Percentiles rank a stretch among this genome's conserved stretches.
phyloP scores from a whole-genome alignment of 129 eudicot species.

The Lactuca saligna region DNA sequence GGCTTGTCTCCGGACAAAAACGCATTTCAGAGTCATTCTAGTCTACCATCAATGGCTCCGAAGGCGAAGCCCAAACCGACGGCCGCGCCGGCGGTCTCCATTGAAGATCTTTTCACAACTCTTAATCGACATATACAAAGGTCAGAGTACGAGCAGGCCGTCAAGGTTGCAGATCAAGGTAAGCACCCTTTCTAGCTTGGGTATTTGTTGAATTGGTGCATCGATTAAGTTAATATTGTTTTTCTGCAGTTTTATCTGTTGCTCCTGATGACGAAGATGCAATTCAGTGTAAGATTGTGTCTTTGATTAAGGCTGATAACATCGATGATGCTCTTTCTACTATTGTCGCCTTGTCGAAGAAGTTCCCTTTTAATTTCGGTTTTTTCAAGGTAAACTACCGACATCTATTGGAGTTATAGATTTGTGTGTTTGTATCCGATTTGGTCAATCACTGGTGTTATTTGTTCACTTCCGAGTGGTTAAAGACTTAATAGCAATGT shows the following conservation, averaged over 20 bases:
- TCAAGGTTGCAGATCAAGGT: conserved; percentile 91
- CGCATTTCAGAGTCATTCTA: conserved; percentile 7
- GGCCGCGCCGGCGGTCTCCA: conserved; percentile 41
- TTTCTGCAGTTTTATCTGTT: conserved; percentile 52
- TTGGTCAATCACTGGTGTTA: conserved; percentile 6
- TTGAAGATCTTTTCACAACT: conserved; percentile 86
- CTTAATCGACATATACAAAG: conserved; percentile 69
- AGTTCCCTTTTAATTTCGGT: conserved; percentile 49
- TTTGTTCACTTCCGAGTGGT: conserved; percentile 5
- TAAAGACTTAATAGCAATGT: conserved; percentile 14
- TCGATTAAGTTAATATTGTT: background rate
- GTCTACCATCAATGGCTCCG: conserved; percentile 56
- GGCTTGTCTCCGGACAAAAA: conserved; percentile 5
- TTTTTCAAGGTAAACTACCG: conserved; percentile 61
- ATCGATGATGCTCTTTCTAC: conserved; percentile 64
- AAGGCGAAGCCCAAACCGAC: conserved; percentile 60
- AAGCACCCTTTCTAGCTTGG: background rate
- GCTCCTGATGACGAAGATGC: conserved; percentile 96
- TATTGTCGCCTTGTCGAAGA: conserved; percentile 41
- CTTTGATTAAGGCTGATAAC: conserved; percentile 62
- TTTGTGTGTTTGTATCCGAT: background rate
- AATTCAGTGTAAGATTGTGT: conserved; percentile 67
- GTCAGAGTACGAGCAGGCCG: conserved; percentile 54
- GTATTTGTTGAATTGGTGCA: background rate
- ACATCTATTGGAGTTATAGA: background rate